A percentile compares a stretch with the other conserved stretches of the same genome.
These are phyloP conservation scores for Phytophthora sp. DNA, from an alignment of 352 stramenopile species.

Conservation along the genomic window DNA sequence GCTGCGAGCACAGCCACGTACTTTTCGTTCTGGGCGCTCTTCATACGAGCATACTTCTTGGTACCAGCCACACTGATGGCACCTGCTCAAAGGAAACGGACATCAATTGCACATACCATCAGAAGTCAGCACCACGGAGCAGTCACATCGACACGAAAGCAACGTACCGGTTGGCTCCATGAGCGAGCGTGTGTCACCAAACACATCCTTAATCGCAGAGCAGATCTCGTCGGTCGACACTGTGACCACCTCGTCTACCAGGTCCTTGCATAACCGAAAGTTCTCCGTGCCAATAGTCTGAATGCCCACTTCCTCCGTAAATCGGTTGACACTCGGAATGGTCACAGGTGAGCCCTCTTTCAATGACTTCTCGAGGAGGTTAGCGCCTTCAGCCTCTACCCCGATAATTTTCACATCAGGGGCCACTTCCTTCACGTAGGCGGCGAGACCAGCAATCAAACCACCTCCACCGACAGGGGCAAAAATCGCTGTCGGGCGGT, in stretches of 20 bases:
- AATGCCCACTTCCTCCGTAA: slow-evolving; percentile 98
- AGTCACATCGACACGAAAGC: neutral
- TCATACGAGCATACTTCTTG: slow-evolving; percentile 92
- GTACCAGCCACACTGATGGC: slow-evolving; percentile 96
- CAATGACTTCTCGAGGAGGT: slow-evolving; percentile 93
- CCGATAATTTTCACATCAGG: slow-evolving; percentile 95
- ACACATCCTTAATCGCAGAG: slow-evolving; percentile 92
- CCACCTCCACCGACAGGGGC: slow-evolving; percentile 97
- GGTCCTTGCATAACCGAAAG: slow-evolving; percentile 92
- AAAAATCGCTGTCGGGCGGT: slow-evolving; percentile 96
- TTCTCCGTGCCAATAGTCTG: slow-evolving; percentile 94
- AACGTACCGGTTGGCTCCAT: slow-evolving; percentile 90
- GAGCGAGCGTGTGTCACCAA: slow-evolving; percentile 94
- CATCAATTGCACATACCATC: slow-evolving; percentile 1
- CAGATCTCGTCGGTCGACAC: slow-evolving; percentile 97
- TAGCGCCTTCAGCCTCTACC: slow-evolving; percentile 95
- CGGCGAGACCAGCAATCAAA: slow-evolving; percentile 95
- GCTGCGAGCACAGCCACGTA: slow-evolving; percentile 96
- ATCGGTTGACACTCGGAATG: slow-evolving; percentile 94
- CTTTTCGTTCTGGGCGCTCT: slow-evolving; percentile 65
- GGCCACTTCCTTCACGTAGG: slow-evolving; percentile 88
- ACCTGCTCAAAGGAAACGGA: slow-evolving; percentile 50
- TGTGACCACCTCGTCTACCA: slow-evolving; percentile 97
- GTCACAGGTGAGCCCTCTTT: slow-evolving; percentile 83
- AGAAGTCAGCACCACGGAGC: slow-evolving; percentile 4